Evolutionary conservation across 208 protist genomes (phyloP).

Genomic region (Lotmaria passim): DNA sequence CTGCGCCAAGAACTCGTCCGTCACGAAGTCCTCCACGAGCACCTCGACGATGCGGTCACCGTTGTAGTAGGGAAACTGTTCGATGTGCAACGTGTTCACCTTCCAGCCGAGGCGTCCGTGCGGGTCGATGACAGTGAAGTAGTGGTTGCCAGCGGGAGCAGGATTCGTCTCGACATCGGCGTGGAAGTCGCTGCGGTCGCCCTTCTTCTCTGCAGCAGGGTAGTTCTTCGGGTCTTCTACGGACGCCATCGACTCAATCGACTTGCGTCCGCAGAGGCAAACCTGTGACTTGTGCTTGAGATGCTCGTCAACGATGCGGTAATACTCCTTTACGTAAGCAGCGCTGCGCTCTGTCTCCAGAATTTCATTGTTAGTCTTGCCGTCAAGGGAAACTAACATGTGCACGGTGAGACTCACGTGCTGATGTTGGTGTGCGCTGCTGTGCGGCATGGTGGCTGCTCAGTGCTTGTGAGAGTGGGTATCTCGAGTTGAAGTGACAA

Average conservation of each 20-base stretch:
- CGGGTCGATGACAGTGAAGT: slow-evolving; percentile 28
- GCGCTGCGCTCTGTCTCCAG: background rate
- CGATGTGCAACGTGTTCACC: slow-evolving; percentile 9
- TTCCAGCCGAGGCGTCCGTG: slow-evolving; percentile 27
- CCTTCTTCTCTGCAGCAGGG: slow-evolving; percentile 4
- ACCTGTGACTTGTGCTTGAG: slow-evolving; percentile 19
- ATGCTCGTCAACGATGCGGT: slow-evolving; percentile 17
- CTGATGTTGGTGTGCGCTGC: background rate
- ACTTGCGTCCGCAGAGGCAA: slow-evolving; percentile 28
- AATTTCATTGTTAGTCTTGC: slow-evolving; percentile 23
- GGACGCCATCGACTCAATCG: background rate
- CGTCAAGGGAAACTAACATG: slow-evolving; percentile 21
- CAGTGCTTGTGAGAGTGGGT: background rate
- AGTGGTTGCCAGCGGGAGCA: slow-evolving; percentile 22
- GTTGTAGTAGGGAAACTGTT: slow-evolving; percentile 34
- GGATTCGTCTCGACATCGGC: slow-evolving; percentile 17
- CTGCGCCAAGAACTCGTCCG: slow-evolving; percentile 32
- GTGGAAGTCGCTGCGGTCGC: slow-evolving; percentile 26
- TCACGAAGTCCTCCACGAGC: slow-evolving; percentile 35
- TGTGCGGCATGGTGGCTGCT: slow-evolving; percentile 1
- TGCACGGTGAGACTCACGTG: slow-evolving; percentile 22
- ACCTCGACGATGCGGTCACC: slow-evolving; percentile 34
- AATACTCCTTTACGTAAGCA: slow-evolving; percentile 17
- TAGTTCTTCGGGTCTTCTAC: slow-evolving; percentile 5
- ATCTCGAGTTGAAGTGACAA: background rate